These are phyloP conservation scores for Lolium multiflorum DNA, from an alignment of 176 grass and related monocot species.

Conservation along the genomic window DNA sequence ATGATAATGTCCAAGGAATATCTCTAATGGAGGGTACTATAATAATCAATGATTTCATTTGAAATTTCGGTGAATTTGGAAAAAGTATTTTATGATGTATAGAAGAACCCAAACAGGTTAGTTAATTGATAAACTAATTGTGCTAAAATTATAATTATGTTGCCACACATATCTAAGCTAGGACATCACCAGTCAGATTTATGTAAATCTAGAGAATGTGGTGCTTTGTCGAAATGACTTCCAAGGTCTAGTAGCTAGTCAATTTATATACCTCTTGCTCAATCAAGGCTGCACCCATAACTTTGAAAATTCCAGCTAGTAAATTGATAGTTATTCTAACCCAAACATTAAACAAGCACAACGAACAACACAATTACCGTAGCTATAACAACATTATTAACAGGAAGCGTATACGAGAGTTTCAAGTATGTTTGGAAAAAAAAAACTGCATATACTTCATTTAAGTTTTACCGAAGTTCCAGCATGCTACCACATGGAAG, in stretches of 20 bases:
- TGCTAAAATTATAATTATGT: not conserved
- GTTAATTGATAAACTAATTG: not conserved
- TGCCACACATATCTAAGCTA: not conserved
- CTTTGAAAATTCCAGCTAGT: not conserved
- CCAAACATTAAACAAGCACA: not conserved
- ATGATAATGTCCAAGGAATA: not conserved
- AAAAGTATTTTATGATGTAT: too few species aligned
- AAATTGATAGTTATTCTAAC: not conserved
- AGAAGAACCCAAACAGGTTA: not conserved
- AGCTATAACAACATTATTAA: not conserved
- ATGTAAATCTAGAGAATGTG: not conserved
- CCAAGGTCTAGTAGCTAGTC: not conserved
- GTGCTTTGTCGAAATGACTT: not conserved
- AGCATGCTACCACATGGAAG: not conserved
- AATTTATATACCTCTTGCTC: not conserved
- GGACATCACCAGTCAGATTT: not conserved
- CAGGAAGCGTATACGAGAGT: not conserved
- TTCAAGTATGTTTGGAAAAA: not conserved
- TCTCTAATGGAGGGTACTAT: not conserved
- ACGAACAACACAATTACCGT: not conserved
- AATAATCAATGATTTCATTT: not conserved
- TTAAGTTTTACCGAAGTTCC: not conserved
- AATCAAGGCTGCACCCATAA: not conserved
- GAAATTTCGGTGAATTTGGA: not conserved
- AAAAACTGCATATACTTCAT: not conserved